Base-by-base conservation (phyloP, 192 early-diverging fungal genomes). In the Gonapodya sp. region DNA sequence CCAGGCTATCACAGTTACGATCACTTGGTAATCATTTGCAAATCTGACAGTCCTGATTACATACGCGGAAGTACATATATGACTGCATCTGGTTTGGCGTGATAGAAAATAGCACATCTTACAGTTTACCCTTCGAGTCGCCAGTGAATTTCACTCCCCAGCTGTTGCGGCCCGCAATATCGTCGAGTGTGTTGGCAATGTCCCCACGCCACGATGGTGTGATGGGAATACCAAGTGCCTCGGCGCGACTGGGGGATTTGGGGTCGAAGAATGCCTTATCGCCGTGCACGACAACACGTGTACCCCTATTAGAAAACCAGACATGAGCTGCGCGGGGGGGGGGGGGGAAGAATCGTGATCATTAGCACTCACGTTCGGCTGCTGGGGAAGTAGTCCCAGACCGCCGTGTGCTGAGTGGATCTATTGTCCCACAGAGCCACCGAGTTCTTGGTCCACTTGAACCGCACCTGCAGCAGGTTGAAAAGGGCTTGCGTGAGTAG, bases 381-480 rank as follows among this genome's bases (percentile, higher is more conserved):
- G 36, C 83, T 34, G 33, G 82, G 79, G 31, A 35, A 73, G 77
- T 83, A 86, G 79, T 86, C 86, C 18, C 80, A 84, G 75, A 79
- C 82, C 36, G 85, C 89, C 30, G 85, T 86, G 79, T 93, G 90
- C 79, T 85, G 82, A 2, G 86, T 88, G 0, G 85, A 83, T 78
- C 91, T 85, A 84, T 92, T 92, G 80, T 92, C 90, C 91, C 92
- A 92, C 35, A 93, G 87, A 24, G 92, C 92, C 0, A 93, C 89
- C 37, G 84, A 85, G 83, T 92, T 85, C 80, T 89, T 88, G 8
- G 32, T 78, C 80, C 82, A 83, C 2, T 78, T 77, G 83, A 79
- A 85, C n/a, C 82, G 79, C 30, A 86, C 82, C 46, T 64, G 46
- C n/a, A n/a, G n/a, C n/a, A n/a, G n/a, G n/a, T n/a, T n/a, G n/a